A percentile compares a stretch with the other conserved stretches of the same genome.
Evolutionary conservation across 2,329 filamentous ascomycete genomes (phyloP).

Genomic region (Pseudofabraea citricarpa): DNA sequence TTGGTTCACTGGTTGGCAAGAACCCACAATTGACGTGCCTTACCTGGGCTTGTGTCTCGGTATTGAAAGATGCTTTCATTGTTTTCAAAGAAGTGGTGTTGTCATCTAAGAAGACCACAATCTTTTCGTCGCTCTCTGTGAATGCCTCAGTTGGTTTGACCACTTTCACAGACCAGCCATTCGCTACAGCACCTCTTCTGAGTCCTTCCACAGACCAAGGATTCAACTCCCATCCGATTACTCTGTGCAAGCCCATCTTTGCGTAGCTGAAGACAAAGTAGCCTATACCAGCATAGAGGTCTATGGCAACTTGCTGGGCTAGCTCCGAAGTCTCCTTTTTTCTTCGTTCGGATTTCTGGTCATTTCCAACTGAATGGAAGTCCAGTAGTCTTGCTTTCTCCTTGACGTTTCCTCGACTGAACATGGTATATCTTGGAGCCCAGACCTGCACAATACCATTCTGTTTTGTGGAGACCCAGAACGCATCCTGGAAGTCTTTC

Average conservation of each 20-base stretch:
- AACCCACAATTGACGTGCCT: conserved; percentile 62
- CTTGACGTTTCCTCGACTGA: conserved; percentile 82
- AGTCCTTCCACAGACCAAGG: conserved; percentile 83
- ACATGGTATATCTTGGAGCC: conserved; percentile 92
- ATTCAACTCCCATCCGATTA: conserved; percentile 89
- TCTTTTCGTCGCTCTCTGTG: conserved; percentile 40
- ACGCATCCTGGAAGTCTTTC: conserved; percentile 57
- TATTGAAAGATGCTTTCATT: conserved; percentile 19
- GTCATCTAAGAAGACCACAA: conserved; percentile 66
- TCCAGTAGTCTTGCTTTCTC: conserved; percentile 76
- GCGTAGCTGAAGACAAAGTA: conserved; percentile 90
- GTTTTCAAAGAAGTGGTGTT: conserved; percentile 43
- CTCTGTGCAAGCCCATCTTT: conserved; percentile 58
- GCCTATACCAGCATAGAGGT: conserved; percentile 89
- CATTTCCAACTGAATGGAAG: conserved; percentile 32
- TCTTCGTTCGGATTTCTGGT: not conserved
- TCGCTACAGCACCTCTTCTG: conserved; percentile 65
- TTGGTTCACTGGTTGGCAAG: conserved; percentile 50
- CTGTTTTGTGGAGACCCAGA: conserved; percentile 78
- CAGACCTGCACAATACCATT: conserved; percentile 79
- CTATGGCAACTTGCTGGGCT: conserved; percentile 46
- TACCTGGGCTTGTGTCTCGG: conserved; percentile 18
- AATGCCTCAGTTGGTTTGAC: conserved; percentile 36
- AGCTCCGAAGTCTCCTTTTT: conserved; percentile 8
- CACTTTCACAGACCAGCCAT: conserved; percentile 60